Evolutionary conservation across 192 early-diverging fungal species (phyloP).

Genomic region (Backusella liffmaniae): DNA sequence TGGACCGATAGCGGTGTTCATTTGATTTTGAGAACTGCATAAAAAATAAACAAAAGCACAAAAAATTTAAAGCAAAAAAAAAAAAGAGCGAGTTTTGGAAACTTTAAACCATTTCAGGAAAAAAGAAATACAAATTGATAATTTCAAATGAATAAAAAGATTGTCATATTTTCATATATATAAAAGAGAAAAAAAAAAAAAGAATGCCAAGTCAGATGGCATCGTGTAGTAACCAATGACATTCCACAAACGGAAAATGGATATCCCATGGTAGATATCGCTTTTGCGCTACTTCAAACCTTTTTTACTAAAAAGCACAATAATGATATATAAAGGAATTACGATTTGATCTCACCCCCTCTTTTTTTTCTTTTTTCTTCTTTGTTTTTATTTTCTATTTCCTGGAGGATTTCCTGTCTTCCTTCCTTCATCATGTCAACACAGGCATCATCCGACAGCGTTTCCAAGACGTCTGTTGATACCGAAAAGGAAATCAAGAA

Average conservation of each 20-base stretch:
- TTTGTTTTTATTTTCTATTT: not conserved
- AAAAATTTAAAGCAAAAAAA: not conserved
- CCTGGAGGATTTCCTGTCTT: not conserved
- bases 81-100: not conserved
- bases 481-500: not conserved
- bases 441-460: not conserved
- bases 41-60: conserved; percentile 20
- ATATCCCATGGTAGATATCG: not conserved
- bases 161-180: not conserved
- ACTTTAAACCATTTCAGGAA: no score
- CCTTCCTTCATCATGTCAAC: not conserved
- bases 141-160: not conserved
- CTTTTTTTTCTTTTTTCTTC: not conserved
- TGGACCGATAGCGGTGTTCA: conserved; percentile 93
- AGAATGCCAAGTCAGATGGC: not conserved
- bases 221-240: not conserved
- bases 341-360: not conserved
- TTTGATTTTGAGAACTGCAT: conserved; percentile 88
- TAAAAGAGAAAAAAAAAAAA: not conserved
- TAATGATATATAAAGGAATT: conserved; percentile 1
- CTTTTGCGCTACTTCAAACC: not conserved
- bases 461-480: not conserved
- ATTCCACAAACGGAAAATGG: not conserved
- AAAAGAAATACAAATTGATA: not conserved
- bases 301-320: not conserved